A percentile compares a stretch with the other conserved stretches of the same genome.
Evolutionary conservation across 352 stramenopile genomes (phyloP).

Genomic region (Pythium aphanidermatum): DNA sequence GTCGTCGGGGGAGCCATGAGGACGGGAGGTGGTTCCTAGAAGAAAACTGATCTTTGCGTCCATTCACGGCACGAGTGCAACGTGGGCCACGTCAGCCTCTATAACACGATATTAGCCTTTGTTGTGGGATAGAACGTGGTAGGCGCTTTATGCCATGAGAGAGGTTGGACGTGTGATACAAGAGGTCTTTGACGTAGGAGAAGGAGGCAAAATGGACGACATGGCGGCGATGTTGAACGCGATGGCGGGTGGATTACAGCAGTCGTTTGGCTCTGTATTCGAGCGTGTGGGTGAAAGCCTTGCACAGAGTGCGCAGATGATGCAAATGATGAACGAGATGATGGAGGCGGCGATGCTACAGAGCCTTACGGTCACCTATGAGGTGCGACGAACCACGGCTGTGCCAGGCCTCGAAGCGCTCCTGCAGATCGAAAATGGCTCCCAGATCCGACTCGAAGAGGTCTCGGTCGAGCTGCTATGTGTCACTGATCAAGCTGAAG

Average conservation of each 20-base stretch:
- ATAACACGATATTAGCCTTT: slow-evolving; percentile 3
- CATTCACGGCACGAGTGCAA: slow-evolving; percentile 4
- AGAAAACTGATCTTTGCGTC: slow-evolving; percentile 1
- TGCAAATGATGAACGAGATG: slow-evolving; percentile 82
- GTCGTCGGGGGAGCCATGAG: slow-evolving; percentile 7
- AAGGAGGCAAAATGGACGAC: slow-evolving; percentile 41
- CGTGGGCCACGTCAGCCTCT: slow-evolving; percentile 18
- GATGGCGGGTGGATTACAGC: slow-evolving; percentile 54
- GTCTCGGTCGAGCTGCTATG: background rate
- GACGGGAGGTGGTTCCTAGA: slow-evolving; percentile 1
- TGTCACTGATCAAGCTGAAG: background rate
- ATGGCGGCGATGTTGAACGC: slow-evolving; percentile 57
- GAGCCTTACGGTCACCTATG: slow-evolving; percentile 36
- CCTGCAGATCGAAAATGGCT: slow-evolving; percentile 39
- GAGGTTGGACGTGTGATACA: background rate
- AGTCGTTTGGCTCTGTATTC: slow-evolving; percentile 68
- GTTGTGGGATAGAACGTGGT: slow-evolving; percentile 3
- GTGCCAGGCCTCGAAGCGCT: slow-evolving; percentile 20
- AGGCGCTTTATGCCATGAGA: background rate
- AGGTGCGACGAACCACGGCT: slow-evolving; percentile 3
- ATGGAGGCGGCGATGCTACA: slow-evolving; percentile 76
- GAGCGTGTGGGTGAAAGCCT: slow-evolving; percentile 64
- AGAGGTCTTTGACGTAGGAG: background rate
- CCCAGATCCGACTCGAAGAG: slow-evolving; percentile 44
- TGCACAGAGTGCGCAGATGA: slow-evolving; percentile 57